Evolutionary conservation across 208 protist genomes (phyloP).

Genomic region (Acanthamoeba royreba): DNA sequence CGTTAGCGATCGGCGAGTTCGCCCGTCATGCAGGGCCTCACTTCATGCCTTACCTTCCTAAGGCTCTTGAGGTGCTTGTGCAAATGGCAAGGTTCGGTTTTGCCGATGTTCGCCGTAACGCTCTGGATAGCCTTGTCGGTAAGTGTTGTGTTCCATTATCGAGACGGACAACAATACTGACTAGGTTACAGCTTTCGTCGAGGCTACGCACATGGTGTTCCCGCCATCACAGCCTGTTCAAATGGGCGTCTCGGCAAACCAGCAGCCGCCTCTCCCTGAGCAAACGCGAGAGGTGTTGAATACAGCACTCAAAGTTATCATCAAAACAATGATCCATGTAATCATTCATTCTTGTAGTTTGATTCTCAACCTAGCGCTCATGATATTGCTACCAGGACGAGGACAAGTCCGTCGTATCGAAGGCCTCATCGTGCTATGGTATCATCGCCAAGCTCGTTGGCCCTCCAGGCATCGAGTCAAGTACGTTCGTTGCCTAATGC

Average conservation of each 20-base stretch:
- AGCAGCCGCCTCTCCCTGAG: neutral
- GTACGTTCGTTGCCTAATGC: neutral
- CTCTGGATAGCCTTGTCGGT: neutral
- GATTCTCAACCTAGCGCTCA: neutral
- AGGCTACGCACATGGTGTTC: neutral
- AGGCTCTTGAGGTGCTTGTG: neutral
- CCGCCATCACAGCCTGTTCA: neutral
- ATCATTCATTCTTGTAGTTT: neutral
- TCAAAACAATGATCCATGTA: neutral
- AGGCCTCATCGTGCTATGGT: neutral
- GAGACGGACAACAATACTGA: neutral
- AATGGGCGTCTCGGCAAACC: neutral
- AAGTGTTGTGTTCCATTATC: neutral
- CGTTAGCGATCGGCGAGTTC: neutral
- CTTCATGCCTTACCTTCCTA: neutral
- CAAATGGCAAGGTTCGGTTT: constrained; percentile 19
- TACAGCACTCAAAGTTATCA: neutral
- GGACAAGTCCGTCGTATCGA: neutral
- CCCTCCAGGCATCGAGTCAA: neutral
- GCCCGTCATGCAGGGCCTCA: neutral
- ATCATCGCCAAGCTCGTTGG: neutral
- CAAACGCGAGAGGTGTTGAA: neutral
- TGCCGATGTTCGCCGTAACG: constrained; percentile 3
- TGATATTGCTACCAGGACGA: neutral
- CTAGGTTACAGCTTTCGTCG: neutral